Evolutionary conservation across 1,284 basidiomycete species (phyloP), one percentile per base, ranked within the genome.

Genomic region (Mycena sp.): DNA sequence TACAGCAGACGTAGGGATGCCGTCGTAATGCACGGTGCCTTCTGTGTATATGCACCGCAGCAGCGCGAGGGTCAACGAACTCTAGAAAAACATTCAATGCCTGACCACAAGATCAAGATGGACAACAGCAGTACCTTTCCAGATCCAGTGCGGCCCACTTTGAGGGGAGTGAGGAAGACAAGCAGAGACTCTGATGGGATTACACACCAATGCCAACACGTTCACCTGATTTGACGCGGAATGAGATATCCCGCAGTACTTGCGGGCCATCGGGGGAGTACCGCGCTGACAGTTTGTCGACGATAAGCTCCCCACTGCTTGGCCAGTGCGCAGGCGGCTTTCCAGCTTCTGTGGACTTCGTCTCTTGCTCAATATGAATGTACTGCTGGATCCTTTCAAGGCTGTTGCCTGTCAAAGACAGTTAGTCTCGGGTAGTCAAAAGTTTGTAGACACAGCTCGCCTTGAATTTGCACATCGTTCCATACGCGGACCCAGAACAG

Each of bases 291-390:
- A 89, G 74, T 14, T 83, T 83, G 67, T 93, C 86, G 0, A 92
- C 88, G 6, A 78, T 74, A 37, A 94, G 78, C 40, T 86, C 80
- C 3, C 92, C 92, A 43, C 87, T 90, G 1, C 88, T 83, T 0
- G 92, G 92, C 92, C 92, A 94, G 63, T 90, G 86, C 0, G 92
- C 92, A 3, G 92, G 90, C 35, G 92, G 91, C 44, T 82, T 77
- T 11, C 86, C 86, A 12, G 74, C 73, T 26, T 78, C 73, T 0
- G 80, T 81, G 1, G 83, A 71, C 57, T 81, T 80, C 0, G 84
- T 83, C 71, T 94, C 92, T 72, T 92, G 90, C 59, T 91, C 90
- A 58, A 92, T 91, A 17, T 80, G 75, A 51, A 92, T 75, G 71
- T 93, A 94, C 29, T 86, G 85, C 70, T 90, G 84, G 54, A 94